Evolutionary conservation across 2,329 filamentous ascomycete species (phyloP).

Genomic region (Cladophialophora exuberans): DNA sequence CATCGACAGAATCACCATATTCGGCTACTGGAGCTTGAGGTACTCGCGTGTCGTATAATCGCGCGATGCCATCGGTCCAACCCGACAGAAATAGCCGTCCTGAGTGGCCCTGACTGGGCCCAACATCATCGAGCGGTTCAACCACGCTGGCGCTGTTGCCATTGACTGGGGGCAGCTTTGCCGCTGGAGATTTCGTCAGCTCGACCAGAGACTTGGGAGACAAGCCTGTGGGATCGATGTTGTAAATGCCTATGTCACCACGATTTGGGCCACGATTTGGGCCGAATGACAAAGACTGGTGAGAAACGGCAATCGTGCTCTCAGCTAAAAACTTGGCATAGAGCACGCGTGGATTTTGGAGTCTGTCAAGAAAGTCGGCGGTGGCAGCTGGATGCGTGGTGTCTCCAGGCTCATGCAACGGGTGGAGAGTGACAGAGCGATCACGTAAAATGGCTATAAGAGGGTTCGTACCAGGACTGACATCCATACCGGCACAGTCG

Average conservation of each 20-base stretch:
- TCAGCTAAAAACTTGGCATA: slow-evolving; percentile 58
- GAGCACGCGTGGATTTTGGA: slow-evolving; percentile 43
- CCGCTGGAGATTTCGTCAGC: slow-evolving; percentile 3
- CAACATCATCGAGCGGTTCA: slow-evolving; percentile 38
- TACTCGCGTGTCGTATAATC: slow-evolving; percentile 65
- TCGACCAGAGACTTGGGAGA: slow-evolving; percentile 34
- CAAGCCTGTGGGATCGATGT: slow-evolving; percentile 52
- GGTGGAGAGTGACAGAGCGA: slow-evolving; percentile 52
- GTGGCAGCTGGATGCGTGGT: slow-evolving; percentile 43
- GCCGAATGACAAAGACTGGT: slow-evolving; percentile 47
- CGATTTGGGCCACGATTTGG: slow-evolving; percentile 35
- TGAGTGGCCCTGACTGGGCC: slow-evolving; percentile 35
- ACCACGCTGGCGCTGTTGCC: slow-evolving; percentile 41
- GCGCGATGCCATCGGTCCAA: slow-evolving; percentile 60
- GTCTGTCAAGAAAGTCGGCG: slow-evolving; percentile 35
- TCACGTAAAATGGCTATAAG: slow-evolving; percentile 58
- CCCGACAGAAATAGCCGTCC: slow-evolving; percentile 62
- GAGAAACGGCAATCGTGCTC: slow-evolving; percentile 55
- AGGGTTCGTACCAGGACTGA: slow-evolving; percentile 45
- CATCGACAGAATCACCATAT: slow-evolving; percentile 61
- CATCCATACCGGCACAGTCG: slow-evolving; percentile 52
- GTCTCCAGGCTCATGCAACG: slow-evolving; percentile 39
- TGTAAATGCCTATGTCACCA: slow-evolving; percentile 54
- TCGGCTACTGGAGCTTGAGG: slow-evolving; percentile 50
- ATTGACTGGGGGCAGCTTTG: slow-evolving; percentile 19